Conservation (phyloP, 371 early-diverging fungal genomes). For the Mucor sp. region DNA sequence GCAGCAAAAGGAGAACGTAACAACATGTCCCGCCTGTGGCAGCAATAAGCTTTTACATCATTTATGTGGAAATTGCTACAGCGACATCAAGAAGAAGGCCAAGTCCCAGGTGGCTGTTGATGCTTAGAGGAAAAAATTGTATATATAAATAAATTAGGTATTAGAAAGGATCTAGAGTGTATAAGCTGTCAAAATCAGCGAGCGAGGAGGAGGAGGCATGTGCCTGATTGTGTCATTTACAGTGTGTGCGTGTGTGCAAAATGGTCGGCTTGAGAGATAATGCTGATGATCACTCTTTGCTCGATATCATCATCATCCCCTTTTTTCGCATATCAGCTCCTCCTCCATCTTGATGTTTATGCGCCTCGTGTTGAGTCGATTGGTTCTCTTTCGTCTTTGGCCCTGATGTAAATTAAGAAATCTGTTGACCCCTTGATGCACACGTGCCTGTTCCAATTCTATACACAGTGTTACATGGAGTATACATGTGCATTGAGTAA, state of each 20-base stretch:
- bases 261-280: not conserved
- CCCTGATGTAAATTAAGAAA: not conserved
- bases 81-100: constrained; percentile 56
- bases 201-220: not conserved
- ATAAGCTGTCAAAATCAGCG: not conserved
- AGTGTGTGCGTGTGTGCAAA: not conserved
- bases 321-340: not conserved
- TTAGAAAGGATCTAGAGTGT: not conserved
- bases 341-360: not conserved
- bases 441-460: constrained; percentile 7
- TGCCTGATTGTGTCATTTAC: not conserved
- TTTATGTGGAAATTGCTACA: constrained; percentile 76
- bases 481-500: not conserved
- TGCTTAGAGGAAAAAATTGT: constrained; percentile 1
- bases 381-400: not conserved
- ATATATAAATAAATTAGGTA: constrained; percentile 3
- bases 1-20: constrained; percentile 72
- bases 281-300: not conserved
- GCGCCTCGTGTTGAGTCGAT: constrained; percentile 15
- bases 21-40: constrained; percentile 76
- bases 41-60: constrained; percentile 75
- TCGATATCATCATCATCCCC: not conserved
- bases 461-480: not conserved
- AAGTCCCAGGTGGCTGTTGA: constrained; percentile 15
- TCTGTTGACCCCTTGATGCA: not conserved